Evolutionary conservation across 495 filamentous ascomycete genomes (phyloP), one percentile per base, ranked within the genome.

Genomic region (Penicillium silybi): DNA sequence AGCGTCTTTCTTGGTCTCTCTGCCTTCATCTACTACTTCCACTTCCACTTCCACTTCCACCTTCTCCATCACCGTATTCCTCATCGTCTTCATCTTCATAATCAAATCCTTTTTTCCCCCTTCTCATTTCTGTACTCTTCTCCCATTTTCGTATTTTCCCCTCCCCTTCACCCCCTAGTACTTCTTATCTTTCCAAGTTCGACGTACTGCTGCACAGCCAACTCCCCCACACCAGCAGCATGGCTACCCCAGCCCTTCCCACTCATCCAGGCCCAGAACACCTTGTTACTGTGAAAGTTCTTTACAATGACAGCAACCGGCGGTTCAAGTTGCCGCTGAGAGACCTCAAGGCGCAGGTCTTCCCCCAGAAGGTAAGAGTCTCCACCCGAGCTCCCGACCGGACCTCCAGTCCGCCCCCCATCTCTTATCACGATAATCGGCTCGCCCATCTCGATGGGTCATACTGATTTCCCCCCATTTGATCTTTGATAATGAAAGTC

Each of bases 261-360:
- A 46, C 62, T 37, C 50, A 66, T 23, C 53, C 70, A 25, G 75
- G 76, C 25, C 82, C 82, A 29, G 89, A 92, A 49, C 91, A 89
- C 48, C 71, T 85, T 49, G 86, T 99, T 62, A 89, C 87, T 46
- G 71, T 96, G 70, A 97, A 97, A 74, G 77, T 96, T 58, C 81
- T 80, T 52, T 79, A 86, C 56, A 71, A 74, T 44, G 83, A 89
- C 58, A 87, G 84, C 54, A 87, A 82, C 57, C 83, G 88, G 44
- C 86, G 92, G 62, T 90, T 95, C 74, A 97, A 95, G 78, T 77
- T 99, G 15, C 85, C 90, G 34, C 75, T 99, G 65, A 82, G 80
- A 57, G 93, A 99, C 59, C 80, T 97, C n/a, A 85, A 81, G 49
- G 77, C 86, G 32, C 80, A 77, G 54, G 78, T 83, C 42, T 77